A percentile compares a stretch with the other conserved stretches of the same genome.
These are phyloP conservation scores for Xylariomycetidae sp. DNA, from an alignment of 2,329 filamentous ascomycete species.

Conservation along the genomic window DNA sequence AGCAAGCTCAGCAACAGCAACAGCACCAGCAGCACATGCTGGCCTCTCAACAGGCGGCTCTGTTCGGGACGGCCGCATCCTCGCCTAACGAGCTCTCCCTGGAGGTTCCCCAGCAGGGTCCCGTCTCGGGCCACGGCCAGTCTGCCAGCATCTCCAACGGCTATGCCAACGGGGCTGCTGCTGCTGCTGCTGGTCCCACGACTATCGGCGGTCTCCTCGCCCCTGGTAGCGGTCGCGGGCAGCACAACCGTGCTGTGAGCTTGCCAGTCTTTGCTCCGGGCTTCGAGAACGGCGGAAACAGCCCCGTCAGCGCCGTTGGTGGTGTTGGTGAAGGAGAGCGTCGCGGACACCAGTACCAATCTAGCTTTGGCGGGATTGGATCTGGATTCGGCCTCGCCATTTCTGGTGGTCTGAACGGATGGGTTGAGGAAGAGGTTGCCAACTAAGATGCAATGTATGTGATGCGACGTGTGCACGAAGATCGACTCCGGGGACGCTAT, in stretches of 20 bases:
- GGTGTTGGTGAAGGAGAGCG: slow-evolving; percentile 47
- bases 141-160: slow-evolving; percentile 62
- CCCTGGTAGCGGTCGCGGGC: slow-evolving; percentile 54
- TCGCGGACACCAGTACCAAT: slow-evolving; percentile 61
- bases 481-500: no score
- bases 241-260: slow-evolving; percentile 79
- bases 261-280: slow-evolving; percentile 66
- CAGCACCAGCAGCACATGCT: slow-evolving; percentile 68
- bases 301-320: slow-evolving; percentile 42
- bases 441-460: slow-evolving; percentile 35
- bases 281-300: slow-evolving; percentile 54
- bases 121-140: slow-evolving; percentile 55
- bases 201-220: slow-evolving; percentile 74
- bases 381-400: slow-evolving; percentile 56
- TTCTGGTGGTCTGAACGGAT: slow-evolving; percentile 58
- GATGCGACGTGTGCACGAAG: no score
- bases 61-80: slow-evolving; percentile 68
- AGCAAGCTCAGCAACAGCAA: slow-evolving; percentile 67
- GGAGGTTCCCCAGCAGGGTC: slow-evolving; percentile 56
- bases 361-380: slow-evolving; percentile 55
- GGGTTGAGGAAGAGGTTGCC: slow-evolving; percentile 61
- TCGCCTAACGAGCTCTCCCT: slow-evolving; percentile 51
- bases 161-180: slow-evolving; percentile 46
- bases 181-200: slow-evolving; percentile 51
- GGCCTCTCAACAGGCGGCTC: slow-evolving; percentile 69